phyloP scores from a whole-genome alignment of 192 early-diverging fungal genomes.

The Coemansia umbellata region DNA sequence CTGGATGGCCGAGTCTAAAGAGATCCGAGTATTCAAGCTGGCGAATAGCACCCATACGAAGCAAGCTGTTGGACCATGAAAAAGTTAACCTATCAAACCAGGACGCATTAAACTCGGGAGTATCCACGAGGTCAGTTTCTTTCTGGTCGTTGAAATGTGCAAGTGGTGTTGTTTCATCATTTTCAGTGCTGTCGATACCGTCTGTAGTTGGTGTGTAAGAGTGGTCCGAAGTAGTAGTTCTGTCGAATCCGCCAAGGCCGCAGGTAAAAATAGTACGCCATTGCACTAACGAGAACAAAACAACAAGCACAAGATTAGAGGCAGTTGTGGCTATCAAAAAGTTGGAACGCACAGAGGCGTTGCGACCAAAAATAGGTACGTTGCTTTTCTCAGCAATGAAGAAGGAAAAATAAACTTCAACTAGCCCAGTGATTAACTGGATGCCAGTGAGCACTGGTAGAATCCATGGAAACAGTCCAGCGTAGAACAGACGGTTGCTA shows the following conservation, averaged over 20 bases:
- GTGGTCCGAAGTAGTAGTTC: too few relatives aligned
- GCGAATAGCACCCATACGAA: slow-evolving; percentile 52
- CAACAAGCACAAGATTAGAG: too few relatives aligned
- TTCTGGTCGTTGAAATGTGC: slow-evolving; percentile 11
- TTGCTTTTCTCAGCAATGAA: slow-evolving; percentile 9
- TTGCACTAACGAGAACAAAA: too few relatives aligned
- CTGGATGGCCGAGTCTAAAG: slow-evolving; percentile 46
- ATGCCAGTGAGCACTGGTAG: neutral
- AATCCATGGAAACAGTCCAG: too few relatives aligned
- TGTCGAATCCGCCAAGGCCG: too few relatives aligned
- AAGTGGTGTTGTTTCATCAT: slow-evolving; percentile 18
- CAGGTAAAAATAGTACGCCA: too few relatives aligned
- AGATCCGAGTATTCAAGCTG: slow-evolving; percentile 58
- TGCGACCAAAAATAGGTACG: too few relatives aligned
- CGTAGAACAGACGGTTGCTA: too few relatives aligned
- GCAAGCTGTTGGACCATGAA: slow-evolving; percentile 57
- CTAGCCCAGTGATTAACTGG: slow-evolving; percentile 3
- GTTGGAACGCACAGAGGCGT: too few relatives aligned
- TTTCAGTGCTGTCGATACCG: too few relatives aligned
- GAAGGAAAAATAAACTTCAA: slow-evolving; percentile 28
- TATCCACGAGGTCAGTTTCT: slow-evolving; percentile 14
- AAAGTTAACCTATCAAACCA: slow-evolving; percentile 47
- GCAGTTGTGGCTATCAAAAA: too few relatives aligned
- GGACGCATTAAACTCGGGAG: slow-evolving; percentile 26
- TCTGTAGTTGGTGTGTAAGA: too few relatives aligned